phyloP scores from a whole-genome alignment of 768 basidiomycete genomes.

The Lentinus brumalis region DNA sequence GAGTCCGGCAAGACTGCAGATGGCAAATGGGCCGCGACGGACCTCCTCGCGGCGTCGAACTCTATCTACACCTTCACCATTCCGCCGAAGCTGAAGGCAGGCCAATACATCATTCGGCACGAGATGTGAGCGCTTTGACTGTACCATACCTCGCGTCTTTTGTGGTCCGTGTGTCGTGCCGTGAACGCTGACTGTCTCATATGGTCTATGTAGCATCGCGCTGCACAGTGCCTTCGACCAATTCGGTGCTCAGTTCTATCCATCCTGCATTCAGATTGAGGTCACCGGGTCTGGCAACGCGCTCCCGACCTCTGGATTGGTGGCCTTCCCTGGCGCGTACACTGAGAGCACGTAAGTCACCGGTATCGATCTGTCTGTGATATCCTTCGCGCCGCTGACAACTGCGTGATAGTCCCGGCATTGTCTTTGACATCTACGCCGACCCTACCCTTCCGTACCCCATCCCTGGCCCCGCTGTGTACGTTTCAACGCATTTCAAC shows the following conservation, averaged over 20 bases:
- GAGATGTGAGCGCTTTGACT: constrained; percentile 38
- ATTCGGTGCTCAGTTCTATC: constrained; percentile 48
- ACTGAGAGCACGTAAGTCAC: constrained; percentile 35
- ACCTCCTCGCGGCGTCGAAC: constrained; percentile 40
- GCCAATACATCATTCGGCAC: constrained; percentile 52
- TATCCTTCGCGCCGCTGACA: neutral
- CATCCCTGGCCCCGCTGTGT: constrained; percentile 41
- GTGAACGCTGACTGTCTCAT: neutral
- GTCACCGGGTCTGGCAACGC: constrained; percentile 49
- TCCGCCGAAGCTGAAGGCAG: constrained; percentile 45
- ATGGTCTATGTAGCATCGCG: constrained; percentile 35
- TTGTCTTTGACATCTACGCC: constrained; percentile 39
- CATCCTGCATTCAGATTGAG: constrained; percentile 48
- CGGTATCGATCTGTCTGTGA: neutral
- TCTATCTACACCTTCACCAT: constrained; percentile 50
- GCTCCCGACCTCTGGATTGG: constrained; percentile 42
- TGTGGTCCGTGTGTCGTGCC: neutral
- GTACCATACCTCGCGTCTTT: neutral
- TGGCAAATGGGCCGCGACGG: constrained; percentile 48
- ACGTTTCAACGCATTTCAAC: neutral
- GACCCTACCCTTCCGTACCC: constrained; percentile 35
- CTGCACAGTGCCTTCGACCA: constrained; percentile 42
- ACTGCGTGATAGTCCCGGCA: constrained; percentile 23
- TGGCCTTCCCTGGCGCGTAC: constrained; percentile 53
- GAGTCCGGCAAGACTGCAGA: constrained; percentile 45